A percentile compares a stretch with the other conserved stretches of the same genome.
Evolutionary conservation across 2,329 filamentous ascomycete genomes (phyloP).

Genomic region (Phyllosticta paracitricarpa): DNA sequence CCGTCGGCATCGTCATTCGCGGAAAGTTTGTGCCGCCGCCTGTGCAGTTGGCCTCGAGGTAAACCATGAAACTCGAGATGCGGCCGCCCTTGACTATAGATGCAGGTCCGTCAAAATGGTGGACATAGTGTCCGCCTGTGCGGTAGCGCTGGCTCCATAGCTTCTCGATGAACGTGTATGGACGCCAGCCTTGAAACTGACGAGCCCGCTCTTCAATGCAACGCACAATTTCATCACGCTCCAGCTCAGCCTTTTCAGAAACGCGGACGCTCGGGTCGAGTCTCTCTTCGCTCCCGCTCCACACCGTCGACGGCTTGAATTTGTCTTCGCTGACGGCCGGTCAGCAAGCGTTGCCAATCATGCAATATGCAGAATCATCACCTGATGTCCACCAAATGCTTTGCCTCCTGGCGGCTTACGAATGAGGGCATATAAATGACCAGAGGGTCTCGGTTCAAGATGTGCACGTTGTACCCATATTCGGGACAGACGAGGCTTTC

Average conservation of each 20-base stretch:
- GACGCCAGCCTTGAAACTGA: conserved; percentile 50
- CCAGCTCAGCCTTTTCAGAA: conserved; percentile 39
- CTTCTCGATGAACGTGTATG: conserved; percentile 48
- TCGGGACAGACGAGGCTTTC: conserved; percentile 27
- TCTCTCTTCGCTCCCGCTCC: conserved; percentile 37
- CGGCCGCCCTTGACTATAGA: conserved; percentile 18
- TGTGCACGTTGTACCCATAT: conserved; percentile 34
- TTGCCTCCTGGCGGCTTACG: conserved; percentile 37
- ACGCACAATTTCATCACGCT: conserved; percentile 38
- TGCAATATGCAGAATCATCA: conserved; percentile 19
- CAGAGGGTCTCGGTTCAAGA: conserved; percentile 45
- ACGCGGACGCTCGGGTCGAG: conserved; percentile 41
- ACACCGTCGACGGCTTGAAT: conserved; percentile 46
- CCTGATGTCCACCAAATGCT: conserved; percentile 45
- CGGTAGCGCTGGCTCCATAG: conserved; percentile 53
- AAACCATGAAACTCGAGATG: conserved; percentile 53
- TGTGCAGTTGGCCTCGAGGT: conserved; percentile 39
- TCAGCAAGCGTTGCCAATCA: conserved; percentile 7
- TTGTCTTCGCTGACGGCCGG: conserved; percentile 31
- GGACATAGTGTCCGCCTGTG: conserved; percentile 46
- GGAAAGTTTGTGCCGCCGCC: conserved; percentile 55
- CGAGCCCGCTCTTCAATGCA: conserved; percentile 51
- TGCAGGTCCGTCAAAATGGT: conserved; percentile 43
- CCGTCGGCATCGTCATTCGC: conserved; percentile 34
- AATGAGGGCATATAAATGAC: conserved; percentile 51